Conservation (phyloP, 2,329 filamentous ascomycete genomes). For the Alternaria gaisen region DNA sequence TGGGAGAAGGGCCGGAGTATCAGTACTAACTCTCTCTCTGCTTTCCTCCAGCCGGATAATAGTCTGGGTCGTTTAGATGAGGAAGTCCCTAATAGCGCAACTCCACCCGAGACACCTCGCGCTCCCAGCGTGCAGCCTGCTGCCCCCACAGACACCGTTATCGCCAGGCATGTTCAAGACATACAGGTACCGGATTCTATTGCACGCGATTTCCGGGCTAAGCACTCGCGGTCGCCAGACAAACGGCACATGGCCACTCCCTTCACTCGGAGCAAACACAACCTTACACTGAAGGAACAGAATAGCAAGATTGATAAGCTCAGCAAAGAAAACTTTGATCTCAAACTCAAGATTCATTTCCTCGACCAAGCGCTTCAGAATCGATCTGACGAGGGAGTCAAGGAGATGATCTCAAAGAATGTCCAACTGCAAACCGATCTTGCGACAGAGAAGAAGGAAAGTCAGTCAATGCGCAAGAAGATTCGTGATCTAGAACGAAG, state of each 20-base stretch:
- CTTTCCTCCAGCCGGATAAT: constrained; percentile 52
- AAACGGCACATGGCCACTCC: constrained; percentile 58
- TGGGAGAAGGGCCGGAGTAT: constrained; percentile 55
- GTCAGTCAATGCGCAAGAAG: constrained; percentile 80
- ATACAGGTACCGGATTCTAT: constrained; percentile 91
- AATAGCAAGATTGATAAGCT: constrained; percentile 96
- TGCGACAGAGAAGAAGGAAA: constrained; percentile 88
- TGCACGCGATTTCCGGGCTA: constrained; percentile 83
- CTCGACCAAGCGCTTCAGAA: constrained; percentile 92
- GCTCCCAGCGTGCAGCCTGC: constrained; percentile 60
- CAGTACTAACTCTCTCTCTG: constrained; percentile 48
- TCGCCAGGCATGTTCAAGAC: constrained; percentile 86
- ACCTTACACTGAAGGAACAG: constrained; percentile 91
- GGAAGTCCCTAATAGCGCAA: constrained; percentile 60
- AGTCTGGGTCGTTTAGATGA: constrained; percentile 68
- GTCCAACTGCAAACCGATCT: constrained; percentile 93
- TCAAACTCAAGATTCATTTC: constrained; percentile 98
- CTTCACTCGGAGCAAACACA: constrained; percentile 53
- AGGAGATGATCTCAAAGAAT: constrained; percentile 98
- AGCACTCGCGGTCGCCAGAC: constrained; percentile 71
- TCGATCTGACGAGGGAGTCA: constrained; percentile 92
- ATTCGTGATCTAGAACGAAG: constrained; percentile 88
- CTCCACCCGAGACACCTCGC: constrained; percentile 73
- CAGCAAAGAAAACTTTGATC: constrained; percentile 97
- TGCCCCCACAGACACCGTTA: constrained; percentile 84